A percentile compares a stretch with the other conserved stretches of the same genome.
Conservation (phyloP, 352 stramenopile genomes). For the Pythium dissotocum region DNA sequence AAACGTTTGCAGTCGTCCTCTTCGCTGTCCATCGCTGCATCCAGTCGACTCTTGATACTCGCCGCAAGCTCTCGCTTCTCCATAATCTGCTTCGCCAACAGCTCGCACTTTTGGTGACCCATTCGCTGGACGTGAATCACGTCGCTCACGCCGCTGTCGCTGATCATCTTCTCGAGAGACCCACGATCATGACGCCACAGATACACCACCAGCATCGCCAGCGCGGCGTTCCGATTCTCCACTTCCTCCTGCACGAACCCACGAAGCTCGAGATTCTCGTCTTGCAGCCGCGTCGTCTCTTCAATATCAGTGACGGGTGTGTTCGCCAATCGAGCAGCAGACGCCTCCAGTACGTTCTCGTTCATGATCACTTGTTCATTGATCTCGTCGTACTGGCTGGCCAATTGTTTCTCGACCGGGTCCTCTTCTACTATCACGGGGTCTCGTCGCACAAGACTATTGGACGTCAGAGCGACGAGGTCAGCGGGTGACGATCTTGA, state of each 20-base stretch:
- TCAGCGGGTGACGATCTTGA: background rate
- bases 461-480: background rate
- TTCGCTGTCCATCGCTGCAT: conserved; percentile 1
- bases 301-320: conserved; percentile 29
- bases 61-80: background rate
- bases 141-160: conserved; percentile 5
- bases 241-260: conserved; percentile 35
- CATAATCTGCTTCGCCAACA: background rate
- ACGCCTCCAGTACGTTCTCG: conserved; percentile 40
- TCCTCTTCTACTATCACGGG: background rate
- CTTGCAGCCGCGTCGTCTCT: conserved; percentile 34
- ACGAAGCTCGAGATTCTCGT: conserved; percentile 43
- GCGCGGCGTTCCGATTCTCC: conserved; percentile 30
- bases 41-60: conserved; percentile 7
- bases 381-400: conserved; percentile 8
- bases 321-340: conserved; percentile 28
- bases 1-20: background rate
- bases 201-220: conserved; percentile 39
- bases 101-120: conserved; percentile 11
- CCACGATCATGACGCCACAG: conserved; percentile 12
- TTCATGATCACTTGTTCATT: conserved; percentile 27
- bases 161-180: background rate
- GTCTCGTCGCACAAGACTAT: background rate
- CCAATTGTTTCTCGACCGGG: conserved; percentile 16
- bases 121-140: conserved; percentile 10